phyloP scores from a whole-genome alignment of 164 flowering plant genomes.

The Echeveria elegans region DNA sequence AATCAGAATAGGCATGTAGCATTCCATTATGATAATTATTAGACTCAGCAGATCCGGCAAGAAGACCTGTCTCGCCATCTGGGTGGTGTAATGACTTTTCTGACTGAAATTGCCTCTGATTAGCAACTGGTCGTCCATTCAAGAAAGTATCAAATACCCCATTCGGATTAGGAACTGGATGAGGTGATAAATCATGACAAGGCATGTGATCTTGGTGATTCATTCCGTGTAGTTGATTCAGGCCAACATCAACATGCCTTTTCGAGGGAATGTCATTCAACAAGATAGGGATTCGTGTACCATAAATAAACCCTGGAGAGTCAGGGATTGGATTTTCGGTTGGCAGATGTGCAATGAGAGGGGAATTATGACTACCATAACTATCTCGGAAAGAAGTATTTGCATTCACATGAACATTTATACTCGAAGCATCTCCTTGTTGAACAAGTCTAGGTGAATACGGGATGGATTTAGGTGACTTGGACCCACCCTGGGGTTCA shows the following conservation, averaged over 20 bases:
- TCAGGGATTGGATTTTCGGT: conserved; percentile 11
- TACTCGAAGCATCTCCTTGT: conserved; percentile 16
- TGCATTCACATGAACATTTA: conserved; percentile 8
- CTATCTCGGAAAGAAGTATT: conserved; percentile 15
- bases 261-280: neutral
- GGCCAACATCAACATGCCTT: conserved; percentile 11
- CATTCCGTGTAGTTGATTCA: conserved; percentile 9
- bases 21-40: conserved; percentile 19
- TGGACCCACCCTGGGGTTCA: conserved; percentile 12
- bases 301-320: conserved; percentile 6
- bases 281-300: neutral
- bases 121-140: conserved; percentile 14
- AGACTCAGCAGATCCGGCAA: conserved; percentile 17
- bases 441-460: conserved; percentile 13
- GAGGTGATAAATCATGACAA: conserved; percentile 9
- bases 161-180: conserved; percentile 7
- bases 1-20: conserved; percentile 29
- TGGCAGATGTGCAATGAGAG: conserved; percentile 17
- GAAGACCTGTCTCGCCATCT: conserved; percentile 14
- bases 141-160: conserved; percentile 7
- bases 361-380: conserved; percentile 19
- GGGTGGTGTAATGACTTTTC: conserved; percentile 14
- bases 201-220: conserved; percentile 5
- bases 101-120: conserved; percentile 16
- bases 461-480: conserved; percentile 14